Evolutionary conservation across 1,139 yeast species (phyloP), one percentile per base, ranked within the genome.

Genomic region (Diutina ranongensis): DNA sequence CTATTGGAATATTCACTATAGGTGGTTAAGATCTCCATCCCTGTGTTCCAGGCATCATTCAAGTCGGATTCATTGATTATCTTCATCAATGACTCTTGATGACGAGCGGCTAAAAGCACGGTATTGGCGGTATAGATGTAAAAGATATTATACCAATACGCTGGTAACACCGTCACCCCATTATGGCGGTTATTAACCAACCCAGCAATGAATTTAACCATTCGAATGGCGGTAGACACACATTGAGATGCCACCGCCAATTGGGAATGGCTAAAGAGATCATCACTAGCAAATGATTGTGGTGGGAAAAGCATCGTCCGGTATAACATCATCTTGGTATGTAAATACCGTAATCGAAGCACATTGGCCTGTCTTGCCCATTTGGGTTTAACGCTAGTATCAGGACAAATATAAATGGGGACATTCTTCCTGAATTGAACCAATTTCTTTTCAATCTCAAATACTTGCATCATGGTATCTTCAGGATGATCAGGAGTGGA

Each of bases 371-470:
- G 42, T 3, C 42, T 31, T 4, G 20, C 12, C 32, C 31, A 38
- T n/a, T 25, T n/a, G 13, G 42, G 31, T 3, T 22, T 27, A 13
- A 38, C 22, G 9, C n/a, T 16, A 8, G 18, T 9, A 22, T 38
- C 42, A n/a, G 31, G 32, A n/a, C 16, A 20, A 15, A 38, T 38
- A 10, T n/a, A 15, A n/a, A 9, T 13, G 9, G 42, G 42, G 7
- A 38, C 42, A 3, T n/a, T 10, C 7, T 25, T 10, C 18, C 32
- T 27, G 20, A n/a, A 38, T 4, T 8, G 8, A 10, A 10, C 16
- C 18, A 38, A 4, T 16, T 25, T 38, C 42, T 38, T 38, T 16
- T 38, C 42, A 25, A 38, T 25, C 32, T 38, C 42, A 38, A 38
- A 16, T 21, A 38, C 42, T n/a, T 25, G 19, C 10, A 25, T 18